Conservation (phyloP, 2,329 filamentous ascomycete genomes). For the Fusarium tuaranense region DNA sequence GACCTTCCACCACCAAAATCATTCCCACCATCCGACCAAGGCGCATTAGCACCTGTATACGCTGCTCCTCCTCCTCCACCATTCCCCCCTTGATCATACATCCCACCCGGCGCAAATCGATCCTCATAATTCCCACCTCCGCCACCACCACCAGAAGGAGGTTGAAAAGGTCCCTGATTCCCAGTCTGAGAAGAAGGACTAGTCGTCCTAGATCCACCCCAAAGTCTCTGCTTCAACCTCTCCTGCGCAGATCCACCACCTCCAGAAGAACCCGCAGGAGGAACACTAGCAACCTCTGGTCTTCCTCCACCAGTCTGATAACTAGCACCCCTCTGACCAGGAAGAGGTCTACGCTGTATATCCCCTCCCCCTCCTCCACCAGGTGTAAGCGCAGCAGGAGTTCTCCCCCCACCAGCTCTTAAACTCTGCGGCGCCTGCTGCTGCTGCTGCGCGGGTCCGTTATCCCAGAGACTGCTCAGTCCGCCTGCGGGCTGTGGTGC, state of each 20-base stretch:
- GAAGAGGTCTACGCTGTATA: constrained; percentile 50
- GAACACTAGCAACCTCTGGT: constrained; percentile 42
- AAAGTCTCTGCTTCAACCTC: constrained; percentile 82
- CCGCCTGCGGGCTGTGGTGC: constrained; percentile 48
- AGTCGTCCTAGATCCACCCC: constrained; percentile 69
- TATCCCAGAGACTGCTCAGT: constrained; percentile 71
- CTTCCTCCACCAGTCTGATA: constrained; percentile 67
- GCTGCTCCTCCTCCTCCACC: constrained; percentile 50
- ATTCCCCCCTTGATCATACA: constrained; percentile 55
- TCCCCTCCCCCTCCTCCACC: constrained; percentile 41
- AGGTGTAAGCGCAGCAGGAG: constrained; percentile 45
- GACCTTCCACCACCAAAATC: constrained; percentile 51
- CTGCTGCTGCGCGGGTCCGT: constrained; percentile 47
- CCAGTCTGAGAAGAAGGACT: constrained; percentile 60
- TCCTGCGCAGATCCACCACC: constrained; percentile 76
- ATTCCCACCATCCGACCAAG: constrained; percentile 58
- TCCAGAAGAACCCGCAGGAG: constrained; percentile 45
- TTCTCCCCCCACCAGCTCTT: constrained; percentile 54
- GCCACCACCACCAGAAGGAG: constrained; percentile 50
- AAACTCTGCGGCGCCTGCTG: constrained; percentile 57
- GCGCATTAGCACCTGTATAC: constrained; percentile 60
- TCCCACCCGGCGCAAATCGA: constrained; percentile 58
- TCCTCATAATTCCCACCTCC: constrained; percentile 57
- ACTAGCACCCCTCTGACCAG: constrained; percentile 65
- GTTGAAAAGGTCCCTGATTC: constrained; percentile 59